Base-by-base conservation (phyloP, 768 basidiomycete genomes). In the Goffeauzyma gilvescens region DNA sequence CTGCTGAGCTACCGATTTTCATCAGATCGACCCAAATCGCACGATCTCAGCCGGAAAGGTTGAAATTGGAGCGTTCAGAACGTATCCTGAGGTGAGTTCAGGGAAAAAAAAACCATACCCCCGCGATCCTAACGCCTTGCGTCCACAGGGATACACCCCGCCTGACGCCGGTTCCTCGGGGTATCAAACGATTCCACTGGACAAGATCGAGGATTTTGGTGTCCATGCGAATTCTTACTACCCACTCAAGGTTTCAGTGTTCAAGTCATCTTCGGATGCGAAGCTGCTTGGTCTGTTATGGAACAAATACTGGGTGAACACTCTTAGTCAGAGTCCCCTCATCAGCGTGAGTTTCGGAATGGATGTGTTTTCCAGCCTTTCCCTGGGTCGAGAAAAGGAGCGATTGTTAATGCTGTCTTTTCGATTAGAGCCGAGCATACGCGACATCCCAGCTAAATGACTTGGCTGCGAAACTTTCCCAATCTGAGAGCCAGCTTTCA, bases 261-360 rank as follows among this genome's bases (percentile, higher is more conserved):
- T 93, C 75, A 95, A 93, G 64, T 82, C 79, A 20, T 76, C 72
- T 46, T 66, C 89, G 38, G 93, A 98, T 60, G 78, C 76, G 23
- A 77, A 87, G 55, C 67, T 98, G 2, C 70, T 98, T 32, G 82
- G 81, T 17, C 66, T 89, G 58, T 65, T 98, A 41, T 96, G 90
- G 90, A 96, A 98, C 66, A 96, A 95, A 65, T 98, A 98, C 55
- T 98, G 93, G 93, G 85, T 93, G 20, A 87, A 87, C 55, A 98
- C 93, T 2, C 69, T 98, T 28, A 85, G 82, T 54, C 83, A 85
- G 57, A 90, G 84, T 57, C 80, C 87, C 4, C 63, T 96, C 36
- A 80, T 95, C 38, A 86, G 86, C 17, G 90, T 95, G 44, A 51
- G 65, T 55, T 15, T 30, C 28, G 4, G 9, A 21, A 20, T 3